A percentile compares a stretch with the other conserved stretches of the same genome.
Evolutionary conservation across 768 basidiomycete genomes (phyloP).

Genomic region (Suillus plorans): DNA sequence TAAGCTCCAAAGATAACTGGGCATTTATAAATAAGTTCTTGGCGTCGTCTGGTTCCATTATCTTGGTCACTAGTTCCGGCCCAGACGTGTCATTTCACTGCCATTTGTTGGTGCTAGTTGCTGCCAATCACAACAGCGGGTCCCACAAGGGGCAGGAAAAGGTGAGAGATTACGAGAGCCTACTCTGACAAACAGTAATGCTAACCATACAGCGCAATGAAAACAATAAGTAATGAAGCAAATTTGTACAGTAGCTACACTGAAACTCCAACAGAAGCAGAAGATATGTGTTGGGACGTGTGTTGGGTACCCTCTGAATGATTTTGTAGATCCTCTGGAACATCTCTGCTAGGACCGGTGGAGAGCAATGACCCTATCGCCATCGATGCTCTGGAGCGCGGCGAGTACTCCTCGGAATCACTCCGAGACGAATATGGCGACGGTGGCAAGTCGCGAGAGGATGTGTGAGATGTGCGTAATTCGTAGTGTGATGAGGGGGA

Average conservation of each 20-base stretch:
- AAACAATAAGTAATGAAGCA: conserved; percentile 12
- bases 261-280: conserved; percentile 1
- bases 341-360: conserved; percentile 35
- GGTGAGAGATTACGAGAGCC: conserved; percentile 7
- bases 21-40: background rate
- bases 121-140: background rate
- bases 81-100: conserved; percentile 4
- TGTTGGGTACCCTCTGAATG: conserved; percentile 17
- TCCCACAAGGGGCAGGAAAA: conserved; percentile 3
- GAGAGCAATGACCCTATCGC: conserved; percentile 76
- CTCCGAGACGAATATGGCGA: conserved; percentile 75
- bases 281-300: background rate
- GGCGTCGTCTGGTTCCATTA: background rate
- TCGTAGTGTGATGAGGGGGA: conserved; percentile 49
- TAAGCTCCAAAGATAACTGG: background rate
- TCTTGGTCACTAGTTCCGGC: conserved; percentile 1
- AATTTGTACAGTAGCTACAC: conserved; percentile 14
- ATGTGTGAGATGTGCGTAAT: conserved; percentile 30
- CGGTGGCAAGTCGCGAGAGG: conserved; percentile 57
- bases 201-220: conserved; percentile 6
- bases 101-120: background rate
- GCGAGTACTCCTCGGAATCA: conserved; percentile 68
- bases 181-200: conserved; percentile 7
- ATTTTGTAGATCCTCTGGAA: conserved; percentile 26
- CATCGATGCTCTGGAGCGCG: conserved; percentile 73